Conservation (phyloP, 1,139 yeast genomes). For the Sugiyamaella grinbergsii region DNA sequence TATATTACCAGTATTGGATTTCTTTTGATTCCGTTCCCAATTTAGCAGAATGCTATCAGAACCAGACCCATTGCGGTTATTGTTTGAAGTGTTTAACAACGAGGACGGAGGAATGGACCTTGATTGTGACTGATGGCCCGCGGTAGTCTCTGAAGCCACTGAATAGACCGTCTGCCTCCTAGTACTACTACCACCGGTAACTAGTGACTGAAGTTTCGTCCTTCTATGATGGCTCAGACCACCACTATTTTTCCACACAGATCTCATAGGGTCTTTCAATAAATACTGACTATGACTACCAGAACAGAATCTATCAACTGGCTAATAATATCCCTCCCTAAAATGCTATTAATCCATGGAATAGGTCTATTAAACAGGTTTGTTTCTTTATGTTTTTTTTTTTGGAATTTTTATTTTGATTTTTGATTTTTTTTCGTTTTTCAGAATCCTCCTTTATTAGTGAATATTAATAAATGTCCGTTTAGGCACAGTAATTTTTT, state of each 20-base stretch:
- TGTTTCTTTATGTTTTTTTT: not conserved
- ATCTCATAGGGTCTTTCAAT: constrained; percentile 13
- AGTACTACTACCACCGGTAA: not conserved
- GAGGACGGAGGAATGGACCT: constrained; percentile 15
- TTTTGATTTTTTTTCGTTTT: not conserved
- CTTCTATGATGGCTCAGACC: constrained; percentile 9
- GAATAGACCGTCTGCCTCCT: constrained; percentile 13
- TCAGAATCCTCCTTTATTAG: too few relatives aligned
- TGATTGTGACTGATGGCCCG: constrained; percentile 4
- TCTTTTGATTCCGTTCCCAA: constrained; percentile 7
- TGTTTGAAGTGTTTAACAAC: not conserved
- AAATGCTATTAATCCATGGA: too few relatives aligned
- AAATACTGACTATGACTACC: too few relatives aligned
- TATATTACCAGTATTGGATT: constrained; percentile 12
- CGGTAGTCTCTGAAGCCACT: constrained; percentile 1
- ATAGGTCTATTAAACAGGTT: too few relatives aligned
- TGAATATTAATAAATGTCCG: not conserved
- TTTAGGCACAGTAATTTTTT: not conserved
- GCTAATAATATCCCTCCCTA: not conserved
- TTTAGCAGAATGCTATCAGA: not conserved
- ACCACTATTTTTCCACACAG: constrained; percentile 14
- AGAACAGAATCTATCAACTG: too few relatives aligned
- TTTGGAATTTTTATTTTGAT: not conserved
- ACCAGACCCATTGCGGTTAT: not conserved
- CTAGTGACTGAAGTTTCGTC: constrained; percentile 1